These are phyloP conservation scores for Crithidia expoeki DNA, from an alignment of 208 protist species.

Conservation along the genomic window DNA sequence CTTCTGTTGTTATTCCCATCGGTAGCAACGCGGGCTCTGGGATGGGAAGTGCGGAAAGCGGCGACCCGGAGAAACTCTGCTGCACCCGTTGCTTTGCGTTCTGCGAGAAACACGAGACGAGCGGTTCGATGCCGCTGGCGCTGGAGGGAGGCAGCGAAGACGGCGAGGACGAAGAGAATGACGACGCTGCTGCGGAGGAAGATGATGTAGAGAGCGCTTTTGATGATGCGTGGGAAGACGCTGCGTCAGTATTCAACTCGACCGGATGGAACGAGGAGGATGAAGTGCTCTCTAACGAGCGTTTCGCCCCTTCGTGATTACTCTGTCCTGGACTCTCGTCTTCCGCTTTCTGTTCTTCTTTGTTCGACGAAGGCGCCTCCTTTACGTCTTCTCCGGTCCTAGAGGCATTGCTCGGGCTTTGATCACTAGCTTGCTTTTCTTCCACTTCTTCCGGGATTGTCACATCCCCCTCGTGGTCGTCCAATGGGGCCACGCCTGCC, in stretches of 20 bases:
- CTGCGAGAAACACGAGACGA: conserved; percentile 16
- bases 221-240: neutral
- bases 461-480: no score
- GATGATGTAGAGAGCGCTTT: neutral
- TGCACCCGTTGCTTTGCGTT: neutral
- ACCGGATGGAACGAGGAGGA: no score
- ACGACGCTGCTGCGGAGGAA: neutral
- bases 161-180: neutral
- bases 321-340: neutral
- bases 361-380: neutral
- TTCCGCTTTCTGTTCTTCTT: no score
- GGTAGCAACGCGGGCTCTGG: no score
- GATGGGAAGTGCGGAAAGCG: neutral
- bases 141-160: neutral
- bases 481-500: no score
- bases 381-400: no score
- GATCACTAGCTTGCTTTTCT: no score
- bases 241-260: no score
- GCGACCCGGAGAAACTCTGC: neutral
- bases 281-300: no score
- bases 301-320: no score
- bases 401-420: no score
- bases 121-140: conserved; percentile 17
- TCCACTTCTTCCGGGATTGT: no score
- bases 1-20: neutral